Conservation (phyloP, 2,329 filamentous ascomycete genomes). For the Paracamarosporium sp. region DNA sequence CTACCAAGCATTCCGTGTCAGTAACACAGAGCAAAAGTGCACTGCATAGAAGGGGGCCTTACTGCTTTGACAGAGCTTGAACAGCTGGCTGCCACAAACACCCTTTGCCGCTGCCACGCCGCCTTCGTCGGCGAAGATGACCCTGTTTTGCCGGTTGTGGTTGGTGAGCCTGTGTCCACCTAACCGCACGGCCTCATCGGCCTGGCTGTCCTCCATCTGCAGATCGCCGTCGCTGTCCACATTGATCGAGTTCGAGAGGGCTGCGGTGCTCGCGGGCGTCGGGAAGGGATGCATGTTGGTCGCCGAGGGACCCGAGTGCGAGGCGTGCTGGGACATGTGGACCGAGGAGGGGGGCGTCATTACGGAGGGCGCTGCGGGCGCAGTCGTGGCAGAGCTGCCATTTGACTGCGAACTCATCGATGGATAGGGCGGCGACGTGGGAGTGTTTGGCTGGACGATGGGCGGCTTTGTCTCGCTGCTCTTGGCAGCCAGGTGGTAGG, state of each 20-base stretch:
- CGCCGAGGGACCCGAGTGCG: slow-evolving; percentile 41
- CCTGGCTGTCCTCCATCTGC: slow-evolving; percentile 47
- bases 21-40: slow-evolving; percentile 28
- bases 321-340: slow-evolving; percentile 42
- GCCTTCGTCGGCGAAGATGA: slow-evolving; percentile 31
- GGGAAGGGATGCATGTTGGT: slow-evolving; percentile 40
- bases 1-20: slow-evolving; percentile 40
- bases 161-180: slow-evolving; percentile 51
- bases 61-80: slow-evolving; percentile 44
- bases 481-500: slow-evolving; percentile 49
- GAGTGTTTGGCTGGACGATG: slow-evolving; percentile 54
- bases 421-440: slow-evolving; percentile 56
- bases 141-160: slow-evolving; percentile 53
- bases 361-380: slow-evolving; percentile 34
- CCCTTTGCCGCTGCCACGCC: slow-evolving; percentile 37
- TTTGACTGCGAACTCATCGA: slow-evolving; percentile 53
- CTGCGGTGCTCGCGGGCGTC: slow-evolving; percentile 48
- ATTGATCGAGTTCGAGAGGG: slow-evolving; percentile 36
- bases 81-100: slow-evolving; percentile 39
- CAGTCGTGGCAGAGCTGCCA: slow-evolving; percentile 40
- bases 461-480: slow-evolving; percentile 49
- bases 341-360: slow-evolving; percentile 54
- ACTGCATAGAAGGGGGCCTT: slow-evolving; percentile 33
- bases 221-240: slow-evolving; percentile 52
- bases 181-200: slow-evolving; percentile 35